phyloP scores from a whole-genome alignment of 2,329 filamentous ascomycete genomes.

The Hymenoscyphus fraxineus region DNA sequence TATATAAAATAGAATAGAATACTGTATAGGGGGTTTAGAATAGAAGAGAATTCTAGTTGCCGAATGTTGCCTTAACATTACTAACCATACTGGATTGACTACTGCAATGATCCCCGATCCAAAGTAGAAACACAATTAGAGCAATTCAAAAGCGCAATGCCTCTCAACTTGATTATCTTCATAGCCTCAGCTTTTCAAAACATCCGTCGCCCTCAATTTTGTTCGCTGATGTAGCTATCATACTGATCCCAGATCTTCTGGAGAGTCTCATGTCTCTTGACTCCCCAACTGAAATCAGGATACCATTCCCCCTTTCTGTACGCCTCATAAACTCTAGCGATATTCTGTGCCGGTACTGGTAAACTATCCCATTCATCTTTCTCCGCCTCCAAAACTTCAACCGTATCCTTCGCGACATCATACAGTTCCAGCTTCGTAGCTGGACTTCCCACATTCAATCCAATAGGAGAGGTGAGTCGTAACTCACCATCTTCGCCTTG shows the following conservation, averaged over 20 bases:
- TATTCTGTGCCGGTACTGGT: conserved; percentile 43
- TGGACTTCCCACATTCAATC: conserved; percentile 36
- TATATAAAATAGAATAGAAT: no score
- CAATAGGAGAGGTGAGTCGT: conserved; percentile 36
- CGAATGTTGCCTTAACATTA: no score
- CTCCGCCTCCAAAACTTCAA: conserved; percentile 44
- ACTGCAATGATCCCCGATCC: no score
- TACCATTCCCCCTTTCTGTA: conserved; percentile 42
- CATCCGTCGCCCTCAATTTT: neutral
- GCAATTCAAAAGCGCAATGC: no score
- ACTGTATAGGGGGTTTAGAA: no score
- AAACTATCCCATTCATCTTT: conserved; percentile 45
- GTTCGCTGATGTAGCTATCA: conserved; percentile 4
- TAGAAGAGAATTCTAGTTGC: no score
- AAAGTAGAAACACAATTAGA: no score
- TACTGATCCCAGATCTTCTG: conserved; percentile 31
- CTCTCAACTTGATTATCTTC: no score
- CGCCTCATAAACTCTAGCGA: conserved; percentile 54
- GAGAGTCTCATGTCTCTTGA: conserved; percentile 46
- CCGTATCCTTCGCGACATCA: conserved; percentile 43
- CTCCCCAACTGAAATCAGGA: conserved; percentile 41
- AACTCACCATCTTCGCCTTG: conserved; percentile 51
- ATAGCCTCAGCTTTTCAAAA: no score
- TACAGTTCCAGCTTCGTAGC: conserved; percentile 47
- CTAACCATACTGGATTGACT: no score